Base-by-base conservation (phyloP, 768 basidiomycete genomes). In the Imleria badia region DNA sequence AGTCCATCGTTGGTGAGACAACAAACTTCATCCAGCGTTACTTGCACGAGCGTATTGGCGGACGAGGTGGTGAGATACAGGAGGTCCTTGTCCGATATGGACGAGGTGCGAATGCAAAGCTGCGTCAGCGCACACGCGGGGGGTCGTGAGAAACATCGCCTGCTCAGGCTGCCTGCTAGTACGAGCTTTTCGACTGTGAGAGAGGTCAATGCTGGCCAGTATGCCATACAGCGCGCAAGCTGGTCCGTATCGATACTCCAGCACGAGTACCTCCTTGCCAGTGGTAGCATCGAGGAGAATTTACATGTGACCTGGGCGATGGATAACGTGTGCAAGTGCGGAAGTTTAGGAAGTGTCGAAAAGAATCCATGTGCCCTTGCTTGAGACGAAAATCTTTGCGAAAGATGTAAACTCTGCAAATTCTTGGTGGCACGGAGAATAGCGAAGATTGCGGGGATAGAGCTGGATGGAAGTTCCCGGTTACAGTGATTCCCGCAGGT, bases 401-500 rank as follows among this genome's bases (percentile, higher is more conserved):
- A 34, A 20, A 56, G 33, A 10, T 43, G 14, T 14, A 56, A 23
- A 17, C 3, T 10, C 5, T 56, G 20, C 17, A 56, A 10, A n/a
- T 57, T 22, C 52, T 48, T 56, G 2, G 30, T 49, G n/a, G 38
- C 39, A n/a, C 22, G 34, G 14, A 58, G 38, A 29, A 58, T 31
- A 14, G 17, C 10, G 6, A 35, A 1, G 17, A 58, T 34, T 2
- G 33, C 33, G 8, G 23, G 15, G 11, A 15, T 1, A 9, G 51
- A 48, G 1, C 15, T 2, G 13, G 15, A 11, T n/a, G n/a, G n/a
- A 6, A 26, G 3, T 26, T 26, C 6, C 5, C 4, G 19, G n/a
- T n/a, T n/a, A n/a, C n/a, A n/a, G 10, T 44, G 15, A 6, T n/a
- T 4, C 26, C 1, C 6, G 42, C 26, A 43, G 6, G 8, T 7